A percentile compares a stretch with the other conserved stretches of the same genome.
Evolutionary conservation across 768 basidiomycete genomes (phyloP).

Genomic region (Mycena metata): DNA sequence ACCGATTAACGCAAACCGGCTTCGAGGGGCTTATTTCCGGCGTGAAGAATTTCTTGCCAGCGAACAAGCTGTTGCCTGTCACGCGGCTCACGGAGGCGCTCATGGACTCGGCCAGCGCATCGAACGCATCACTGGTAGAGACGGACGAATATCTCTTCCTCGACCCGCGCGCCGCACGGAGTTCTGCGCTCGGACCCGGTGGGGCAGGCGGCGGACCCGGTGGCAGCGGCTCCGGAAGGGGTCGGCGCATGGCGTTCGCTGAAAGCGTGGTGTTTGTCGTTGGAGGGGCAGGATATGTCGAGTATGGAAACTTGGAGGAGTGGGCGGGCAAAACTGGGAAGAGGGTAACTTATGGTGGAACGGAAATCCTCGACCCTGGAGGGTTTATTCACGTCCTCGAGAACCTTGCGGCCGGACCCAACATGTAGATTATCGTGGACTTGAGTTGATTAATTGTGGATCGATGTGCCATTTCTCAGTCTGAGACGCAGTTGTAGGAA

Average conservation of each 20-base stretch:
- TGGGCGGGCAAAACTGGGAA: conserved; percentile 90
- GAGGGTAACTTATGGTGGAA: conserved; percentile 93
- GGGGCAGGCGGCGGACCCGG: conserved; percentile 62
- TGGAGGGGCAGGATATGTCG: conserved; percentile 97
- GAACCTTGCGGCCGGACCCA: conserved; percentile 55
- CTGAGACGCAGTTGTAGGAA: too few species aligned
- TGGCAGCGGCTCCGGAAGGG: conserved; percentile 58
- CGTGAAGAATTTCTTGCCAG: conserved; percentile 97
- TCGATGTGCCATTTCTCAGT: not conserved
- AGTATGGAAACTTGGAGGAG: conserved; percentile 96
- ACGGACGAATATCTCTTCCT: conserved; percentile 97
- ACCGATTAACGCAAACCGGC: conserved; percentile 94
- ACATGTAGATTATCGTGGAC: conserved; percentile 2
- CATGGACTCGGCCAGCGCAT: conserved; percentile 96
- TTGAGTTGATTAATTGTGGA: conserved; percentile 21
- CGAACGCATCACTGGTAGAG: conserved; percentile 94
- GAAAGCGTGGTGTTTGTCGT: conserved; percentile 96
- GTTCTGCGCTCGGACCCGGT: conserved; percentile 65
- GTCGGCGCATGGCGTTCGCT: conserved; percentile 79
- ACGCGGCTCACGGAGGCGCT: conserved; percentile 95
- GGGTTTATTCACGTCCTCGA: conserved; percentile 84
- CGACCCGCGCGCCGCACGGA: conserved; percentile 87
- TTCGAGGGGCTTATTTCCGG: conserved; percentile 97
- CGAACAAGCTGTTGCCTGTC: conserved; percentile 92
- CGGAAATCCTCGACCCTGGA: conserved; percentile 93